Conservation (phyloP, 495 filamentous ascomycete species). For the Aspergillus hancockii region DNA sequence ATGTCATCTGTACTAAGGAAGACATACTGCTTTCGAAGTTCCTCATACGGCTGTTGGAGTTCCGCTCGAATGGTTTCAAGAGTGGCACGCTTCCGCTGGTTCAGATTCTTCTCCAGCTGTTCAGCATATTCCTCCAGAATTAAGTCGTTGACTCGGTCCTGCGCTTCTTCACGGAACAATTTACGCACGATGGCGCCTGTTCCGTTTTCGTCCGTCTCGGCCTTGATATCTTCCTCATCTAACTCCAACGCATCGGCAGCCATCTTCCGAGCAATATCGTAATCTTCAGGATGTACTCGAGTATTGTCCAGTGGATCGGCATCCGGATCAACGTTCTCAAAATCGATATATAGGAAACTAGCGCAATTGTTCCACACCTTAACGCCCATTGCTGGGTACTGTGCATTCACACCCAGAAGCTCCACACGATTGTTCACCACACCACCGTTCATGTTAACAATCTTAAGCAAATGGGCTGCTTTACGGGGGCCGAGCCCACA, state of each 20-base stretch:
- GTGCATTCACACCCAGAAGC: slow-evolving; percentile 81
- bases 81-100: slow-evolving; percentile 92
- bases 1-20: slow-evolving; percentile 74
- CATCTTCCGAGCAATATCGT: slow-evolving; percentile 96
- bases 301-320: slow-evolving; percentile 94
- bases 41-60: slow-evolving; percentile 88
- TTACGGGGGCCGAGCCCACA: slow-evolving; percentile 94
- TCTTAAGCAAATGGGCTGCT: slow-evolving; percentile 81
- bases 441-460: slow-evolving; percentile 86
- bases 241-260: slow-evolving; percentile 94
- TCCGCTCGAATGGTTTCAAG: slow-evolving; percentile 95
- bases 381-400: slow-evolving; percentile 80
- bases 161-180: slow-evolving; percentile 84
- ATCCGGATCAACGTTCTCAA: slow-evolving; percentile 72
- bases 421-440: slow-evolving; percentile 78
- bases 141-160: slow-evolving; percentile 93
- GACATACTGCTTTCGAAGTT: slow-evolving; percentile 80
- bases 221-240: slow-evolving; percentile 97
- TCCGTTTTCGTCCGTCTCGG: slow-evolving; percentile 85
- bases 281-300: slow-evolving; percentile 95
- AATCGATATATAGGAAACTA: slow-evolving; percentile 89
- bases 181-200: slow-evolving; percentile 87
- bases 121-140: slow-evolving; percentile 96
- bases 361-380: slow-evolving; percentile 95
- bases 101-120: slow-evolving; percentile 88